Conservation (phyloP, 805 yeast genomes). For the Barnettozyma siamensis region DNA sequence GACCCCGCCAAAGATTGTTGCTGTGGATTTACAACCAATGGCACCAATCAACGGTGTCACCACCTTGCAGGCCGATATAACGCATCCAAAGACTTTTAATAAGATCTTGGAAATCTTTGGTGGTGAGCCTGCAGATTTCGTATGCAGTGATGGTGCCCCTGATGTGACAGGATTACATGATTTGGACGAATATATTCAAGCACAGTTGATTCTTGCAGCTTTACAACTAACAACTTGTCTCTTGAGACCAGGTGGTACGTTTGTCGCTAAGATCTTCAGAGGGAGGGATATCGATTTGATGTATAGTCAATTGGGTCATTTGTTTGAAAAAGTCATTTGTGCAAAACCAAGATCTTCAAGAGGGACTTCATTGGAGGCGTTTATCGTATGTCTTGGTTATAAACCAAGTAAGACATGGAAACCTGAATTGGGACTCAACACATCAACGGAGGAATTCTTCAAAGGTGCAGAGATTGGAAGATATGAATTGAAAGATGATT, state of each 20-base stretch:
- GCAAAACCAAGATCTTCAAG: constrained; percentile 96
- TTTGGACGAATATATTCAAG: constrained; percentile 94
- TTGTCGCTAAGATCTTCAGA: constrained; percentile 94
- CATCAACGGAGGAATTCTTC: constrained; percentile 78
- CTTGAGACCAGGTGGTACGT: constrained; percentile 82
- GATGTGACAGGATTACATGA: constrained; percentile 98
- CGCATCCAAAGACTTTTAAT: constrained; percentile 85
- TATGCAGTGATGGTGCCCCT: constrained; percentile 97
- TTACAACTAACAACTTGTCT: constrained; percentile 87
- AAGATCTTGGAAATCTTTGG: constrained; percentile 76
- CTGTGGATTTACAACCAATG: constrained; percentile 97
- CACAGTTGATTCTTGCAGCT: constrained; percentile 88
- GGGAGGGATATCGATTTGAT: constrained; percentile 93
- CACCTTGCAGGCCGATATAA: constrained; percentile 92
- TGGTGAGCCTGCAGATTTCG: constrained; percentile 91
- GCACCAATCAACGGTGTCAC: constrained; percentile 90
- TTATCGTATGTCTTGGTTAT: constrained; percentile 87
- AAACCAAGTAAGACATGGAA: constrained; percentile 80
- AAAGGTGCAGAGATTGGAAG: constrained; percentile 56
- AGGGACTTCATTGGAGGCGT: constrained; percentile 91
- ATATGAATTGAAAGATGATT: constrained; percentile 40
- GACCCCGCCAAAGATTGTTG: constrained; percentile 64
- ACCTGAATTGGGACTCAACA: constrained; percentile 52
- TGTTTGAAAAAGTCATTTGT: constrained; percentile 84
- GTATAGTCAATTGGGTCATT: constrained; percentile 84